A percentile compares a stretch with the other conserved stretches of the same genome.
Evolutionary conservation across 106 monocot species (phyloP).

Genomic region (Phalaenopsis equestris): DNA sequence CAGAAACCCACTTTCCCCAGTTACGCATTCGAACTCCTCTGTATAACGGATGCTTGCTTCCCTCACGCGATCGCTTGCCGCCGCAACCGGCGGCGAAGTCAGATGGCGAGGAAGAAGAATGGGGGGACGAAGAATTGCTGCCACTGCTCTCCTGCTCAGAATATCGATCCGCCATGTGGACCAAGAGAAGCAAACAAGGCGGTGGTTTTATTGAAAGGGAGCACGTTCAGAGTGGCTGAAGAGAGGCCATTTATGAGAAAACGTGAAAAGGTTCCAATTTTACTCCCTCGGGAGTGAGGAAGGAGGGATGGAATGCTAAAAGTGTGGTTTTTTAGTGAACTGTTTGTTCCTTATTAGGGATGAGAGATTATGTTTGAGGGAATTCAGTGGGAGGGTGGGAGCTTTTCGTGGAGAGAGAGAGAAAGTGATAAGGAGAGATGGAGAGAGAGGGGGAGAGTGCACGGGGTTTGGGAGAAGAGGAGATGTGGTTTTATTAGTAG

Average conservation of each 20-base stretch:
- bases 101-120: background rate
- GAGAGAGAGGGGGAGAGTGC: background rate
- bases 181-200: background rate
- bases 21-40: conserved; percentile 12
- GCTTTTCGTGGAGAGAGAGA: background rate
- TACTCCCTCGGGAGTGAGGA: background rate
- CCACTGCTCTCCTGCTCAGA: background rate
- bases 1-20: conserved; percentile 21
- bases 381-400: background rate
- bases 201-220: background rate
- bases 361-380: background rate
- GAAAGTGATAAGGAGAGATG: too few species aligned
- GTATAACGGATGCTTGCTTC: conserved; percentile 12
- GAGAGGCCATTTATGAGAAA: background rate
- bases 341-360: background rate
- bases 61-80: background rate
- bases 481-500: background rate
- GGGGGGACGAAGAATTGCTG: background rate
- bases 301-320: background rate
- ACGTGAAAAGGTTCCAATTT: background rate
- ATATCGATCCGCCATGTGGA: background rate
- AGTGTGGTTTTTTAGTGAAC: background rate
- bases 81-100: background rate
- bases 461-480: background rate
- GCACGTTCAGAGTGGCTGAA: background rate